Evolutionary conservation across 1,139 yeast genomes (phyloP), one percentile per base, ranked within the genome.

Genomic region (Saccharomyces hybrid): DNA sequence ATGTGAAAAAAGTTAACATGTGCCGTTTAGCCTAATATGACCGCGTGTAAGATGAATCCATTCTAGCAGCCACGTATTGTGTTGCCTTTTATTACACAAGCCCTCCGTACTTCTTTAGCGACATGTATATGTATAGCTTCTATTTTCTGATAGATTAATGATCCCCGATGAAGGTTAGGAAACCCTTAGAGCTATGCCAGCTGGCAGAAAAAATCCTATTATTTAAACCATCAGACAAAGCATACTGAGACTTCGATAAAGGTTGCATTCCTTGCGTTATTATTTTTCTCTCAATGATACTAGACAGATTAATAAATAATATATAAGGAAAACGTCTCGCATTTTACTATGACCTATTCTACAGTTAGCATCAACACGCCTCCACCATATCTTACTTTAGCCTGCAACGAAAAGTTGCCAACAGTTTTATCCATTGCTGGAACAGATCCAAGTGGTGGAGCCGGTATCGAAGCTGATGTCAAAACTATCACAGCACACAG

Each of bases 391-490:
- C 51, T 65, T 48, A 58, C 62, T 9, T 52, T 67, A 32, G 54
- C 58, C 8, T 52, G 53, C 25, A 50, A 60, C 31, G 68, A 65
- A 50, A 49, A 49, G 14, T 50, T 67, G 47, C 69, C 70, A 7
- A 68, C 71, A 0, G 88, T 84, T 3, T 67, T 85, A 59, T 82
- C 89, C 0, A 76, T 86, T 49, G 91, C 91, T 11, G 96, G 97
- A 0, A 86, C 95, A 0, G 97, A 90, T 67, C 81, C 86, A 51
- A 86, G 96, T 2, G 97, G 97, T 2, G 97, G 97, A 4, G 97
- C 97, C 1, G 97, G 97, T 11, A 84, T 90, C 55, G 97, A 90
- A 66, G 97, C 97, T 0, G 97, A 90, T 68, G 69, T 90, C 52
- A 90, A 90, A 70, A 86, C 97, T 0, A 80, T 90, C 56, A 77